phyloP scores from a whole-genome alignment of 176 grass and related monocot species.

The Bothriochloa decipiens region DNA sequence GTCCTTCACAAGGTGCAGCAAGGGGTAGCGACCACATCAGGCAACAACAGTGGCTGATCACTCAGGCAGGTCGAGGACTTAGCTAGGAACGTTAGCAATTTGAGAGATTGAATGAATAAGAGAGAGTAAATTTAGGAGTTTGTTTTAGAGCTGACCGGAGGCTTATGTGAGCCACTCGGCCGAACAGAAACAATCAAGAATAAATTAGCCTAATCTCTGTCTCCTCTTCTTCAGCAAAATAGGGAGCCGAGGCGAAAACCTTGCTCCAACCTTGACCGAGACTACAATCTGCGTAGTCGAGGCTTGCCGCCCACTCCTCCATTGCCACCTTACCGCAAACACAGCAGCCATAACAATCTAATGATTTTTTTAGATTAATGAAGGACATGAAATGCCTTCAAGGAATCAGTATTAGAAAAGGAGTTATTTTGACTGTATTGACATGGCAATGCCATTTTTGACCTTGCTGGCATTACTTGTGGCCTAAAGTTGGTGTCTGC shows the following conservation, averaged over 20 bases:
- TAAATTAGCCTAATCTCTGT: not conserved
- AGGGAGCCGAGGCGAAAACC: too few relatives aligned
- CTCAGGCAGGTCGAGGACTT: not conserved
- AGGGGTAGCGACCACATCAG: not conserved
- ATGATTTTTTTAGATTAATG: not conserved
- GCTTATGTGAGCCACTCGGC: not conserved
- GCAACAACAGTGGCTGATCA: not conserved
- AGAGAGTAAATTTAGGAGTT: not conserved
- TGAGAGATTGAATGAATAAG: not conserved
- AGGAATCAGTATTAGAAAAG: not conserved
- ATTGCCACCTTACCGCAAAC: too few relatives aligned
- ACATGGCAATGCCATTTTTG: conserved; percentile 27
- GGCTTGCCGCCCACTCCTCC: too few relatives aligned
- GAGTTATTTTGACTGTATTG: conserved; percentile 20
- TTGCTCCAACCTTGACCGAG: not conserved
- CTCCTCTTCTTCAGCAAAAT: not conserved
- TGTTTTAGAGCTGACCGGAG: not conserved
- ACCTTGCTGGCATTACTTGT: not conserved
- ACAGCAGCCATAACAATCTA: not conserved
- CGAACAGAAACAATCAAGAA: not conserved
- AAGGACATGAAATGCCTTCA: not conserved
- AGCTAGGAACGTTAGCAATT: not conserved
- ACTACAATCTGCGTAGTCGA: not conserved
- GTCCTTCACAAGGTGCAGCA: not conserved
- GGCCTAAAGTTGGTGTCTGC: conserved; percentile 29